Evolutionary conservation across 2,329 filamentous ascomycete species (phyloP), one percentile per base, ranked within the genome.

Genomic region (Coccinonectria pachysandricola): DNA sequence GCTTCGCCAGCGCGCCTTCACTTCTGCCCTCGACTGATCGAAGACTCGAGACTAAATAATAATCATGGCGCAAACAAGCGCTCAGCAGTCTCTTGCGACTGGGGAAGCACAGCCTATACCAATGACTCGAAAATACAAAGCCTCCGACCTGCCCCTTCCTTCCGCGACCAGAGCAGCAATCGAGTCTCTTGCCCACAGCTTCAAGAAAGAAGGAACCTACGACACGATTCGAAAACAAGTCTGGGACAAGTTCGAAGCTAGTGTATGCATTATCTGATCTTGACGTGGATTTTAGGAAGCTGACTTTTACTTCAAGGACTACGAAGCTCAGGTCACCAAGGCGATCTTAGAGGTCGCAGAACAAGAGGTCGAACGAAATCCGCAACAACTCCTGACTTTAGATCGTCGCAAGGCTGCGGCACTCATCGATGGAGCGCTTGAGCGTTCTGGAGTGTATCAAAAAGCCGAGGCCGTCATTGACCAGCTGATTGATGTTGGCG

Each of bases 131-230:
- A 79, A 74, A 45, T 72, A 79, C 50, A 84, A 84, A 52, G 71
- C 79, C 3, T 78, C 77, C 0, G 82, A 88, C 42, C 64, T 88
- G 11, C 82, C 82, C 2, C 58, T 87, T 12, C 71, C 79, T 5
- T 79, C 77, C 3, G 68, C 74, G n/a, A 82, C 83, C 27, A 68
- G 79, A 37, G 68, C 71, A 2, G 75, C 78, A 2, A 84, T 88
- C 30, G 81, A 87, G 42, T 70, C 67, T 10, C 67, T 88, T 12
- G 71, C 81, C n/a, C 77, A 83, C 48, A 78, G 71, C 8, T 88
- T 87, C 60, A 87, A 87, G 57, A 88, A 87, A 59, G 85, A 84
- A 54, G 83, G 83, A 34, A 79, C 80, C 31, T 91, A 87, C 48
- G 83, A 91, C 54, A 62, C 68, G 9, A 70, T 87, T 37, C 75